Conservation (phyloP, 2,329 filamentous ascomycete species). For the Epicoccum nigrum region DNA sequence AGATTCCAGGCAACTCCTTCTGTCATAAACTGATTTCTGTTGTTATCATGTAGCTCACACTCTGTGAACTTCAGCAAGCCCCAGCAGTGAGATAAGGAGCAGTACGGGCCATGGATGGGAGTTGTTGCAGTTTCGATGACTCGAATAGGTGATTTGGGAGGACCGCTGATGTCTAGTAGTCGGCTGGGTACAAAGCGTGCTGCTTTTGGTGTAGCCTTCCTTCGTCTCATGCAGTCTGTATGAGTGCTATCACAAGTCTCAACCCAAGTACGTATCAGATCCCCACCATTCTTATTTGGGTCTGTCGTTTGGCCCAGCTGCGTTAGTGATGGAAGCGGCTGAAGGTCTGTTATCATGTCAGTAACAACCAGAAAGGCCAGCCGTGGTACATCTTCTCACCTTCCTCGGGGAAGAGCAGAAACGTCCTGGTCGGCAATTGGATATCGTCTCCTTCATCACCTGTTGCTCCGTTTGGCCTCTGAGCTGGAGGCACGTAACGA, state of each 20-base stretch:
- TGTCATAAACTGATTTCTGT: conserved; percentile 15
- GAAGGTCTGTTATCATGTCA: conserved; percentile 2
- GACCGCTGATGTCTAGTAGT: conserved; percentile 24
- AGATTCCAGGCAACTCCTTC: conserved; percentile 23
- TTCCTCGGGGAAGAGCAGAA: conserved; percentile 28
- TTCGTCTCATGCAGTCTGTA: conserved; percentile 23
- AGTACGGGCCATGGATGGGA: conserved; percentile 26
- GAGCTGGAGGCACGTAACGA: conserved; percentile 16
- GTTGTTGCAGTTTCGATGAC: conserved; percentile 25
- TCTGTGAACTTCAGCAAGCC: conserved; percentile 19
- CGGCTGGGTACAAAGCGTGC: conserved; percentile 27
- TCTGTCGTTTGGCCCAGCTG: conserved; percentile 17
- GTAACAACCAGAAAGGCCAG: neutral
- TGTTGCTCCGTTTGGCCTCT: neutral
- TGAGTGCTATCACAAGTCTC: conserved; percentile 25
- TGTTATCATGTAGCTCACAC: conserved; percentile 6
- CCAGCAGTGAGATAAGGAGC: conserved; percentile 33
- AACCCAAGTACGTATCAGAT: conserved; percentile 24
- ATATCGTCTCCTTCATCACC: neutral
- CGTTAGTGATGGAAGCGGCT: conserved; percentile 11
- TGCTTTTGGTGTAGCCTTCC: conserved; percentile 5
- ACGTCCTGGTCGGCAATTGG: conserved; percentile 19
- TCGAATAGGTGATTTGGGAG: conserved; percentile 3
- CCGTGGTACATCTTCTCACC: neutral
- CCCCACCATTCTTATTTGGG: conserved; percentile 1